Percentiles rank a stretch among this genome's conserved stretches.
Evolutionary conservation across 768 basidiomycete species (phyloP).

Genomic region (Boletus bicolor): DNA sequence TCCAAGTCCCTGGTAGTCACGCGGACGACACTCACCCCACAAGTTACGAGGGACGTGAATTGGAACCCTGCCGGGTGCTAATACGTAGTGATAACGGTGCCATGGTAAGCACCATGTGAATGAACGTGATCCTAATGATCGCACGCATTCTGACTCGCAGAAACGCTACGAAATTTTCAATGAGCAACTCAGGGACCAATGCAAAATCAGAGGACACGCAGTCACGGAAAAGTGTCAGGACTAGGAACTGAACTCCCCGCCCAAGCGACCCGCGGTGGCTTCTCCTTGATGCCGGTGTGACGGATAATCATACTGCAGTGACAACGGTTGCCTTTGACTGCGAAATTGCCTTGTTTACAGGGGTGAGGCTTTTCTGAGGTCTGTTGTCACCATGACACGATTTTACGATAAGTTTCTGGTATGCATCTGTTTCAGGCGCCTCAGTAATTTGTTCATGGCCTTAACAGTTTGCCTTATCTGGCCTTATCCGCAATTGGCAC

Average conservation of each 20-base stretch:
- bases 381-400: not conserved
- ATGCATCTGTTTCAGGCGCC: constrained; percentile 4
- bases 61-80: not conserved
- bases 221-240: not conserved
- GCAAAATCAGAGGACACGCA: not conserved
- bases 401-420: not conserved
- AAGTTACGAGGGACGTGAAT: not conserved
- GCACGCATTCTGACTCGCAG: not conserved
- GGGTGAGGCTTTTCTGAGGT: not conserved
- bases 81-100: not conserved
- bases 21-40: not conserved
- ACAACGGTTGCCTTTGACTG: not conserved
- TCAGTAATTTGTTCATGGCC: too few relatives aligned
- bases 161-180: not conserved
- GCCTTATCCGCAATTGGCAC: too few relatives aligned
- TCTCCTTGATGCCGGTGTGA: not conserved
- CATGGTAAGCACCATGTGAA: not conserved
- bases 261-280: not conserved
- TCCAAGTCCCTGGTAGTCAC: not conserved
- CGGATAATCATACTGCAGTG: not conserved
- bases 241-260: too few relatives aligned
- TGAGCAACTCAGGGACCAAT: not conserved
- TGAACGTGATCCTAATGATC: not conserved
- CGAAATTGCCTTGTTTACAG: too few relatives aligned
- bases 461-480: too few relatives aligned